Percentiles rank a stretch among this genome's conserved stretches.
These are phyloP conservation scores for Filosporella fistucella DNA, from an alignment of 495 filamentous ascomycete genomes.

Conservation along the genomic window DNA sequence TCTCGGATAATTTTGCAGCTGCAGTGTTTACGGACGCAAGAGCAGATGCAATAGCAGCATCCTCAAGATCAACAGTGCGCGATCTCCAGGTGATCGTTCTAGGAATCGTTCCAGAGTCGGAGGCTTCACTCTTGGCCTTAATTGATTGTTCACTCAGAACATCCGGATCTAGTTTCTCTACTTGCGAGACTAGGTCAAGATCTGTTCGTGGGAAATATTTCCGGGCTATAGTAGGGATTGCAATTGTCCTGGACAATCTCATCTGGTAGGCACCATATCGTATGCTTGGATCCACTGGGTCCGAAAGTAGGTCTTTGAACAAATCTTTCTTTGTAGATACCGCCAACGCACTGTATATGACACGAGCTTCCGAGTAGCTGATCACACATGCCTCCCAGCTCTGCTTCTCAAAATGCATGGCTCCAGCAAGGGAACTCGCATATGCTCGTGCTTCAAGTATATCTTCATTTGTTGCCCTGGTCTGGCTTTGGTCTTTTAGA, in stretches of 20 bases:
- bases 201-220: slow-evolving; percentile 66
- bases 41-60: slow-evolving; percentile 83
- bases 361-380: slow-evolving; percentile 68
- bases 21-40: slow-evolving; percentile 53
- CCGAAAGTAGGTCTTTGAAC: slow-evolving; percentile 78
- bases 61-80: slow-evolving; percentile 81
- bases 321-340: slow-evolving; percentile 59
- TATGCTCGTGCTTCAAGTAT: slow-evolving; percentile 87
- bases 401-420: slow-evolving; percentile 78
- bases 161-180: slow-evolving; percentile 70
- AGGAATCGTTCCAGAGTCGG: slow-evolving; percentile 55
- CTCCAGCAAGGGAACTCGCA: slow-evolving; percentile 64
- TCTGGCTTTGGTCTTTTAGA: slow-evolving; percentile 51
- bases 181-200: slow-evolving; percentile 52
- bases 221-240: slow-evolving; percentile 71
- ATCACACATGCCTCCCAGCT: slow-evolving; percentile 76
- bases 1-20: slow-evolving; percentile 49
- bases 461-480: slow-evolving; percentile 64
- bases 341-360: slow-evolving; percentile 74
- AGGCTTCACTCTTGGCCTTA: slow-evolving; percentile 49
- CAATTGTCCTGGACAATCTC: slow-evolving; percentile 76
- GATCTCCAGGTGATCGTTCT: slow-evolving; percentile 84
- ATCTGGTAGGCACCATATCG: slow-evolving; percentile 91
- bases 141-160: slow-evolving; percentile 57
- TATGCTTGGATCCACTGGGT: slow-evolving; percentile 88